Conservation (phyloP, 768 basidiomycete genomes). For the Tremella mesenterica region DNA sequence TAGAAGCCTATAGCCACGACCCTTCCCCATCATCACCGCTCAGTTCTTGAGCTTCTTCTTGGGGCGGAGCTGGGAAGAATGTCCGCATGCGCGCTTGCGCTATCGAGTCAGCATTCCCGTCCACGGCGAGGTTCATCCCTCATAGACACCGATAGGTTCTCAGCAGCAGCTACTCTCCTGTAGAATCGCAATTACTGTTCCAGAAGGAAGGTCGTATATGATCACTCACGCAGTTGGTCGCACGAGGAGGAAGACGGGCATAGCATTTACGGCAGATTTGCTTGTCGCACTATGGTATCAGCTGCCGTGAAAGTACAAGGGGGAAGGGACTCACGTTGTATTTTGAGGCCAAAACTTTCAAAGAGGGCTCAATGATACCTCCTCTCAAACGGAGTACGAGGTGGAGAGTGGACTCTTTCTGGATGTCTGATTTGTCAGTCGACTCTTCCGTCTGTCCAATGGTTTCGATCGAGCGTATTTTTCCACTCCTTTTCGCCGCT, state of each 20-base stretch:
- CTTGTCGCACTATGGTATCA: conserved; percentile 63
- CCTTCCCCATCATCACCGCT: too few species aligned
- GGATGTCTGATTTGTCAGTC: conserved; percentile 34
- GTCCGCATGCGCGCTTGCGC: conserved; percentile 46
- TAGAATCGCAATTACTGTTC: background rate
- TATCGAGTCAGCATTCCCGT: conserved; percentile 43
- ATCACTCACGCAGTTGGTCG: conserved; percentile 91
- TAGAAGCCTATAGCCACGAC: too few species aligned
- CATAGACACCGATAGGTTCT: background rate
- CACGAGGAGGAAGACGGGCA: conserved; percentile 96
- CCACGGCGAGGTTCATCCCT: too few species aligned
- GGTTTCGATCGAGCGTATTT: background rate
- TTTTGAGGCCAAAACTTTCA: conserved; percentile 92
- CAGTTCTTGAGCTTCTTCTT: conserved; percentile 89
- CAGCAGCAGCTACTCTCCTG: background rate
- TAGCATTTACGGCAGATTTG: conserved; percentile 99
- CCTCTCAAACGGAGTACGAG: conserved; percentile 94
- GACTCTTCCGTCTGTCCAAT: background rate
- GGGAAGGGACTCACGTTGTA: conserved; percentile 56
- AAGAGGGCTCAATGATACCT: conserved; percentile 97
- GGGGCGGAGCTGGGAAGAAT: conserved; percentile 47
- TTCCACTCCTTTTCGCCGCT: background rate
- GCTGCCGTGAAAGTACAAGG: background rate
- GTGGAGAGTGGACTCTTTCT: conserved; percentile 83
- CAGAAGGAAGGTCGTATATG: background rate